Evolutionary conservation across 163 green algal genomes (phyloP), one percentile per base, ranked within the genome.

Genomic region (Chlamydomonas reinhardtii): DNA sequence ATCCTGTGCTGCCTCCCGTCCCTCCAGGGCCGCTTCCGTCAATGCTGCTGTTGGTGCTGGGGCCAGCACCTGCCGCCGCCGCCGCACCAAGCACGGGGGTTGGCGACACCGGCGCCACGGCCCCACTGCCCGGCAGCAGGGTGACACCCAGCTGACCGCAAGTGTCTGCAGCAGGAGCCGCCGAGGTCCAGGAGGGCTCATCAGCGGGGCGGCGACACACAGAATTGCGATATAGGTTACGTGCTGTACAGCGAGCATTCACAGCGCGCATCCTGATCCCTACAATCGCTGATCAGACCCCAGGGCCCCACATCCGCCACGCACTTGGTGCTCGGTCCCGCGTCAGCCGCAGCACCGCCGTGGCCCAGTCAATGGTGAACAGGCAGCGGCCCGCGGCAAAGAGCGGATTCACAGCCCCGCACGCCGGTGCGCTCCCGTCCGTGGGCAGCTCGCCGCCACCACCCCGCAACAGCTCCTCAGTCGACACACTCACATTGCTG

Each of bases 361-460:
- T 29, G 1, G 77, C 77, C 77, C 77, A 84, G 77, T 84, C 77
- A 0, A 84, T 39, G 34, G 66, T 84, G 66, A 84, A 76, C 22
- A 84, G 65, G 32, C 77, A 84, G 31, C 77, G 65, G 1, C 77
- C 77, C 20, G 66, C 66, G 3, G 66, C 66, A 14, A 84, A 84
- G 6, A 84, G 77, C 43, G 77, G 77, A 14, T 84, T 84, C 29
- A 84, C 14, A 20, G 66, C 65, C 25, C 43, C 66, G 37, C 77
- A 84, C 43, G 69, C 25, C 20, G 77, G 77, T 3, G 48, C 77
- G 29, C 66, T 65, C 48, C n/a, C 15, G 43, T 37, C 39, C n/a
- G 29, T 43, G 31, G 75, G 66, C 43, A 76, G 27, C 43, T 52
- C 48, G 43, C 77, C 66, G 11, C 66, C 65, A 0, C 20, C 77